phyloP scores from a whole-genome alignment of 805 yeast genomes.

The Schizosaccharomyces lindneri region DNA sequence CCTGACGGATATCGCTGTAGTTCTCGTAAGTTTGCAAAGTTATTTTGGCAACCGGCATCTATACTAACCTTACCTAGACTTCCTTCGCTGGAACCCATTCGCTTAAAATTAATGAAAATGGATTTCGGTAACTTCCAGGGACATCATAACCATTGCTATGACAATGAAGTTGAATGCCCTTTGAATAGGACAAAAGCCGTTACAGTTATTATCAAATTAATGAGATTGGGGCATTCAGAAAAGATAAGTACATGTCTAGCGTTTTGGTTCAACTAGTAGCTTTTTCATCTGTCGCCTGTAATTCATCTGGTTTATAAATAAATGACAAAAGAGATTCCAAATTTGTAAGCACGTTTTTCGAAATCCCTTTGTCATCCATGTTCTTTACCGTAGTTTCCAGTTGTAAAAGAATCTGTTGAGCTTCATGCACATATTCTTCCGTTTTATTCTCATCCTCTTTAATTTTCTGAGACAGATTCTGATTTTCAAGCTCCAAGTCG shows the following conservation, averaged over 20 bases:
- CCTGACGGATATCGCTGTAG: conserved; percentile 34
- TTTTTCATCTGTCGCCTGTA: too few relatives aligned
- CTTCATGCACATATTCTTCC: too few relatives aligned
- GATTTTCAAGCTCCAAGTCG: background rate
- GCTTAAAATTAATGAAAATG: background rate
- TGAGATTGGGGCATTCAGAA: too few relatives aligned
- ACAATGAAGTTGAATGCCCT: background rate
- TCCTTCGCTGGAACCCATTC: background rate
- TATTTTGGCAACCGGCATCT: background rate
- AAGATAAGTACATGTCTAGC: too few relatives aligned
- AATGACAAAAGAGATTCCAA: too few relatives aligned
- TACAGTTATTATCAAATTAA: too few relatives aligned
- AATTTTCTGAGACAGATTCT: background rate
- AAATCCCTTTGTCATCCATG: too few relatives aligned
- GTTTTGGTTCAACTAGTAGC: too few relatives aligned
- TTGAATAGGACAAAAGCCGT: too few relatives aligned
- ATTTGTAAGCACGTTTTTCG: too few relatives aligned
- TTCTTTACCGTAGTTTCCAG: background rate
- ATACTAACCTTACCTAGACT: background rate
- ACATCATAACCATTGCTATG: background rate
- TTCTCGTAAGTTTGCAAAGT: background rate
- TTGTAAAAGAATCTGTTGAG: background rate
- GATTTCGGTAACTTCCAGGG: background rate
- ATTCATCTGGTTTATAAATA: too few relatives aligned
- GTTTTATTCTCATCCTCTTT: background rate